Base-by-base conservation (phyloP, 2,329 filamentous ascomycete genomes). In the Nemania sp. region DNA sequence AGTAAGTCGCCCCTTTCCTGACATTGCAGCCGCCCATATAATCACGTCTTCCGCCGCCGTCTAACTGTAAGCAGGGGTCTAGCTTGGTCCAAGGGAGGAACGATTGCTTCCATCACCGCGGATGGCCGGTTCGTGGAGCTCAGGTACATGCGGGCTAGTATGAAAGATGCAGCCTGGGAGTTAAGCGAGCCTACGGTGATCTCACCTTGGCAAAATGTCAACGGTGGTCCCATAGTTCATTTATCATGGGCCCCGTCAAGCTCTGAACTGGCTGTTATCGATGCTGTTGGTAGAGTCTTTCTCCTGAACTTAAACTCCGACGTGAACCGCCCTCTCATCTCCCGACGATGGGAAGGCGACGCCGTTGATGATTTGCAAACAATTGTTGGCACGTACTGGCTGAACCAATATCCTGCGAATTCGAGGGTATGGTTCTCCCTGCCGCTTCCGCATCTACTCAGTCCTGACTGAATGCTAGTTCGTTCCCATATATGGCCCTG, bases 31-130 rank as follows among this genome's bases (percentile, higher is more conserved):
- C 26, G 37, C 41, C 42, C 33, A 45, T 26, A n/a, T 20, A 24
- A 14, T 15, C 11, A 33, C 26, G 22, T 24, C 30, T 22, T 31
- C 24, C 33, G 37, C 62, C 43, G 49, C 60, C 68, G 56, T 43
- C 53, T 59, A 51, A 63, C 42, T 40, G 9, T 42, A 39, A 63
- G 95, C 28, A 60, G 91, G 68, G 84, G 84, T 60, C 81, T 97
- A 49, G 86, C 89, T 24, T 97, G 93, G 92, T 96, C 93, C 9
- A 91, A 86, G 64, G 82, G 85, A 56, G 93, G 93, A 37, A 91
- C 87, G 55, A 90, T 97, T 61, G 92, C 92, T 23, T 88, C 86
- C 49, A 88, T 97, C 61, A 82, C 86, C 17, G 75, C 82, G 14
- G 88, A 92, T 71, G 88, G 89, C 23, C 80, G 80, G 42, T 80